A percentile compares a stretch with the other conserved stretches of the same genome.
Evolutionary conservation across 2,329 filamentous ascomycete genomes (phyloP).

Genomic region (Orbilia blumenaviensis): DNA sequence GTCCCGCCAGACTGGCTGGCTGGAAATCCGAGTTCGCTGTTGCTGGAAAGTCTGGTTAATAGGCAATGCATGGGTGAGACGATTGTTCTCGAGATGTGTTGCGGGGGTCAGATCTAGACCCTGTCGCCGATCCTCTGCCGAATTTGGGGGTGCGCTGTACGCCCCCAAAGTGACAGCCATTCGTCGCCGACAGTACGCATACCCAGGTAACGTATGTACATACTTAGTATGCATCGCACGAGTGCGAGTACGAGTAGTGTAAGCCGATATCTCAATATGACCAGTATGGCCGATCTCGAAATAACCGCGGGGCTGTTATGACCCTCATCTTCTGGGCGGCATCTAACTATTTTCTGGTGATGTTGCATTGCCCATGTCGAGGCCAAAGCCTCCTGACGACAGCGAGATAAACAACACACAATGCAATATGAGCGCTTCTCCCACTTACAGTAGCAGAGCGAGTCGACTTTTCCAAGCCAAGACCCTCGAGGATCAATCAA

Average conservation of each 20-base stretch:
- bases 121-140: constrained; percentile 18
- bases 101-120: constrained; percentile 8
- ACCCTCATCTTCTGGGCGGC: not conserved
- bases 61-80: too few species aligned
- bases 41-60: not conserved
- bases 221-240: too few species aligned
- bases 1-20: constrained; percentile 11
- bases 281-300: too few species aligned
- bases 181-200: not conserved
- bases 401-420: too few species aligned
- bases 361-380: too few species aligned
- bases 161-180: constrained; percentile 1
- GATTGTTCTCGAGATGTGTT: constrained; percentile 18
- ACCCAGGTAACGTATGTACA: too few species aligned
- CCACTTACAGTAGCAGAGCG: too few species aligned
- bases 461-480: too few species aligned
- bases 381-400: not conserved
- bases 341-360: not conserved
- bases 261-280: too few species aligned
- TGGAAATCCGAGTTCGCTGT: not conserved
- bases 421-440: too few species aligned
- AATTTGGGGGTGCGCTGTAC: not conserved
- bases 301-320: not conserved
- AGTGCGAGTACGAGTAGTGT: too few species aligned
- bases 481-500: too few species aligned